Evolutionary conservation across 352 stramenopile species (phyloP).

Genomic region (Phytophthora ohioensis): DNA sequence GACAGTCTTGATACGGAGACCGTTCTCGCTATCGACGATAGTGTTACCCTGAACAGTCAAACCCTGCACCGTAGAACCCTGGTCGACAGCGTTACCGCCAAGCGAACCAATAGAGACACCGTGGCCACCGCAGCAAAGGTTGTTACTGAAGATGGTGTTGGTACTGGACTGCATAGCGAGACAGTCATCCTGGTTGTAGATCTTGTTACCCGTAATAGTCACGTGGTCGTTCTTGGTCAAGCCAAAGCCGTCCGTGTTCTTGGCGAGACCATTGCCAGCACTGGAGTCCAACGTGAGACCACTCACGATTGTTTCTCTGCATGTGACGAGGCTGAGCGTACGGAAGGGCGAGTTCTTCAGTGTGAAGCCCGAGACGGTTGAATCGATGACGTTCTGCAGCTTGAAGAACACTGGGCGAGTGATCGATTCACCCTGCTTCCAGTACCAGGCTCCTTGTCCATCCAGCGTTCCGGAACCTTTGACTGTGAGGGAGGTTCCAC

Average conservation of each 20-base stretch:
- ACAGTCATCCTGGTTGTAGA: constrained; percentile 45
- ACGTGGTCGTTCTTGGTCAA: constrained; percentile 38
- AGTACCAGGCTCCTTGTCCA: constrained; percentile 52
- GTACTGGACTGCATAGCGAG: constrained; percentile 31
- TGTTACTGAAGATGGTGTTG: constrained; percentile 26
- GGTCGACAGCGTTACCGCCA: constrained; percentile 17
- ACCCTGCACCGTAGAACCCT: too few species aligned
- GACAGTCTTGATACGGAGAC: constrained; percentile 29
- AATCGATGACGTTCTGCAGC: constrained; percentile 32
- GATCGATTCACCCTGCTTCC: constrained; percentile 40
- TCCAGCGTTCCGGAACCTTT: constrained; percentile 44
- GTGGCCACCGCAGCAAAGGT: constrained; percentile 31
- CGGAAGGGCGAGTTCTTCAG: constrained; percentile 43
- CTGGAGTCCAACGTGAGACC: constrained; percentile 31
- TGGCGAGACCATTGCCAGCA: constrained; percentile 15
- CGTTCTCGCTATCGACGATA: constrained; percentile 37
- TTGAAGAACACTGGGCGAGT: constrained; percentile 45
- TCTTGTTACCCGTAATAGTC: constrained; percentile 38
- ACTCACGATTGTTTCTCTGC: constrained; percentile 27
- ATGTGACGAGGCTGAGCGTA: constrained; percentile 41
- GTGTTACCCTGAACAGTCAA: constrained; percentile 32
- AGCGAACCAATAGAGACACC: constrained; percentile 39
- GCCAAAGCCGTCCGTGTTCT: constrained; percentile 41
- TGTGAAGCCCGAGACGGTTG: constrained; percentile 43
- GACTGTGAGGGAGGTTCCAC: constrained; percentile 41